These are phyloP conservation scores for Chrysoporthe cubensis DNA, from an alignment of 2,329 filamentous ascomycete genomes.

Conservation along the genomic window DNA sequence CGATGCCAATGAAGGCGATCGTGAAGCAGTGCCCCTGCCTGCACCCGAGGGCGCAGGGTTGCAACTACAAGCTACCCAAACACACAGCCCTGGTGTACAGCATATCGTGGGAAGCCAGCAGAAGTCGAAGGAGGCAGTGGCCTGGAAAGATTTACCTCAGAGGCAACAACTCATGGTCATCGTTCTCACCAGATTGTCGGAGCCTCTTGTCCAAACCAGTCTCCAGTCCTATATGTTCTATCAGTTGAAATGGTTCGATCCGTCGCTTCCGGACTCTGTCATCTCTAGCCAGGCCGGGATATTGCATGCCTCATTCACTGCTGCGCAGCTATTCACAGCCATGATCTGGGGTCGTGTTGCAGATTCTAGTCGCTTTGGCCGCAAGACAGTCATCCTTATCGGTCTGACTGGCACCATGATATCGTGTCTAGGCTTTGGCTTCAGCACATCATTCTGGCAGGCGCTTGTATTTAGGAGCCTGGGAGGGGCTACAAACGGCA, in stretches of 20 bases:
- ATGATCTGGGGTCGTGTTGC: slow-evolving; percentile 80
- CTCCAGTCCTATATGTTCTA: slow-evolving; percentile 82
- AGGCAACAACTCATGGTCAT: slow-evolving; percentile 80
- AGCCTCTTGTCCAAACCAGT: slow-evolving; percentile 80
- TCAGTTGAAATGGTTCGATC: slow-evolving; percentile 78
- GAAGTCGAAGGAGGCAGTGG: slow-evolving; percentile 48
- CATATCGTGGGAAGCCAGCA: not conserved
- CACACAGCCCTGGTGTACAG: not conserved
- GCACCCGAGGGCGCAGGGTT: not conserved
- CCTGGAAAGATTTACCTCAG: slow-evolving; percentile 74
- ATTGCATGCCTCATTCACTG: slow-evolving; percentile 78
- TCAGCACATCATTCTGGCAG: slow-evolving; percentile 64
- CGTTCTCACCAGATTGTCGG: slow-evolving; percentile 77
- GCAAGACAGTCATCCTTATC: slow-evolving; percentile 78
- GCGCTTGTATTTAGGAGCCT: slow-evolving; percentile 67
- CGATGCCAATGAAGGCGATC: not conserved
- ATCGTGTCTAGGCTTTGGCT: slow-evolving; percentile 71
- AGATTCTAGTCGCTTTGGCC: slow-evolving; percentile 64
- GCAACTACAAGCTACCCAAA: not conserved
- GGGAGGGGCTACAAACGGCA: slow-evolving; percentile 72
- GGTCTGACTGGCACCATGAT: slow-evolving; percentile 71
- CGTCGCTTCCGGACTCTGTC: slow-evolving; percentile 57
- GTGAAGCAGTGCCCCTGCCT: not conserved
- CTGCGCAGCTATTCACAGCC: slow-evolving; percentile 80
- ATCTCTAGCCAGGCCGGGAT: slow-evolving; percentile 80